A percentile compares a stretch with the other conserved stretches of the same genome.
Evolutionary conservation across 495 filamentous ascomycete species (phyloP).

Genomic region (Hypoxylon lienhwacheense): DNA sequence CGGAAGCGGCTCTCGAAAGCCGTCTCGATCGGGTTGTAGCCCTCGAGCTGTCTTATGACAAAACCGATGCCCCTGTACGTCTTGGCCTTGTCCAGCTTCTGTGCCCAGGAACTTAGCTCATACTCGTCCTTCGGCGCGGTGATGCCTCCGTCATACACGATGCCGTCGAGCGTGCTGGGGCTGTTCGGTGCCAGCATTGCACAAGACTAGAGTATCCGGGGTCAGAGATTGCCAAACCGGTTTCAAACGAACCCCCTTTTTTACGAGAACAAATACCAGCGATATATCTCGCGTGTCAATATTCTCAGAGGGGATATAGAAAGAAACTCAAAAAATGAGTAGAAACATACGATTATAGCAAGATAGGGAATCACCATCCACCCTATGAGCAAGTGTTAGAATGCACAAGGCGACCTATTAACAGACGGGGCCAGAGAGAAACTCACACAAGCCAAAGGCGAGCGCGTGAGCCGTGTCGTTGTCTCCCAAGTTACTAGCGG

Average conservation of each 20-base stretch:
- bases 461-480: slow-evolving; percentile 47
- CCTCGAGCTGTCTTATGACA: slow-evolving; percentile 17
- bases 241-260: neutral
- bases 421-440: slow-evolving; percentile 11
- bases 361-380: slow-evolving; percentile 38
- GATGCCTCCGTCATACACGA: slow-evolving; percentile 35
- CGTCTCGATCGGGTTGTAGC: slow-evolving; percentile 33
- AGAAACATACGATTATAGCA: slow-evolving; percentile 30
- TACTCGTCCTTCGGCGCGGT: slow-evolving; percentile 21
- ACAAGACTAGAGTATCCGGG: slow-evolving; percentile 17
- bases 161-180: slow-evolving; percentile 36
- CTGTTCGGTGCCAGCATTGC: slow-evolving; percentile 31
- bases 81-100: slow-evolving; percentile 13
- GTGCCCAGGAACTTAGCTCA: slow-evolving; percentile 17
- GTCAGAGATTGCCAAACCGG: slow-evolving; percentile 9
- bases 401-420: neutral
- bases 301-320: too few species aligned
- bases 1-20: slow-evolving; percentile 35
- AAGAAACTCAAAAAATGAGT: too few species aligned
- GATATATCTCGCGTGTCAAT: too few species aligned
- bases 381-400: slow-evolving; percentile 35
- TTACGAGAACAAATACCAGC: neutral
- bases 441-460: slow-evolving; percentile 53
- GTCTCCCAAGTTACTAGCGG: slow-evolving; percentile 42
- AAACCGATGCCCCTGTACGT: slow-evolving; percentile 9